Base-by-base conservation (phyloP, 2,329 filamentous ascomycete genomes). In the Capronia americana region DNA sequence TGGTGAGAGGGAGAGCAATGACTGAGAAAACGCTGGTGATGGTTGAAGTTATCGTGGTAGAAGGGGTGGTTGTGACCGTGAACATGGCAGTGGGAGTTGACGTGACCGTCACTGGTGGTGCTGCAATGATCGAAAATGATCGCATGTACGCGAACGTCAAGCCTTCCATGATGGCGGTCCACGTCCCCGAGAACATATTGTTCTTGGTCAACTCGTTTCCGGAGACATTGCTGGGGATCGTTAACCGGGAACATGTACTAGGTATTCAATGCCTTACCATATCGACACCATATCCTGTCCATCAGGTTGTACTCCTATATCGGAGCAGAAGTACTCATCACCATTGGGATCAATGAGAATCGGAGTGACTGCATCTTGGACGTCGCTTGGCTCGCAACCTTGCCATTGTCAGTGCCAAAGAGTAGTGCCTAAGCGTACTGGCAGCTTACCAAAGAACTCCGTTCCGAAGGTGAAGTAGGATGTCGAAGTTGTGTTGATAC, bases 321-420 rank as follows among this genome's bases (percentile, higher is more conserved):
- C 66, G 34, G 70, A 72, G 61, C 70, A 72, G 59, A 69, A 70
- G 59, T 69, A 70, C 56, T 71, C 69, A 59, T 70, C 65, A 38
- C 63, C 57, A 41, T 71, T 68, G 4, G 70, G 70, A 46, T 68
- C 69, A 24, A 71, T 63, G 28, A 72, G 57, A 26, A 71, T 70
- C 28, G 70, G 70, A 1, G 65, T 70, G 41, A 71, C 65, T 17
- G 57, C 65, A 41, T 62, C 69, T 60, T 70, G 67, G 20, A 56
- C 68, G 50, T 69, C 67, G 30, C 65, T 65, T 20, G 67, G 64
- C 41, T 68, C 32, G 50, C 69, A 68, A 59, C 68, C 65, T 67
- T 48, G 28, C 55, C 60, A 57, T 34, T 57, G 28, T 30, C n/a
- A 55, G 28, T 34, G 54, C 67, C 53, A 70, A 59, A 17, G 23